phyloP scores from a whole-genome alignment of 139 green algal genomes.

The Picochlorum costavermella region DNA sequence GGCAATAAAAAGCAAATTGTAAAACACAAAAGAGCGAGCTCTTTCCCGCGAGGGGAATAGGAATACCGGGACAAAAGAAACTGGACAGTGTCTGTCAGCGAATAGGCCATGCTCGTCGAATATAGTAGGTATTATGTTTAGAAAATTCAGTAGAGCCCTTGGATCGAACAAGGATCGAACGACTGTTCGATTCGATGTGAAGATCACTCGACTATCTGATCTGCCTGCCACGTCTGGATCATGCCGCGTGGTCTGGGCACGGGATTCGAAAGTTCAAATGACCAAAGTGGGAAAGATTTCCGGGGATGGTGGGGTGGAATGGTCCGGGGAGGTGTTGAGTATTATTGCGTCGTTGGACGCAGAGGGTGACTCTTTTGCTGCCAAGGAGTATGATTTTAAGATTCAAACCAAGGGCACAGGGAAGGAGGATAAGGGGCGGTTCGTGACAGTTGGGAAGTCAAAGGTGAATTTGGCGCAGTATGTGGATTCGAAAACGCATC shows the following conservation, averaged over 20 bases:
- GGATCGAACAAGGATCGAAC: background rate
- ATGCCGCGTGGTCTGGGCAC: slow-evolving; percentile 45
- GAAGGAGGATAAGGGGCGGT: background rate
- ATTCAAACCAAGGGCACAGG: too few relatives aligned
- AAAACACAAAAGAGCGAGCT: too few relatives aligned
- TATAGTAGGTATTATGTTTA: slow-evolving; percentile 7
- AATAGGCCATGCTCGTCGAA: background rate
- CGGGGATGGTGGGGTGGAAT: slow-evolving; percentile 20
- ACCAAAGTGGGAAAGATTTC: slow-evolving; percentile 37
- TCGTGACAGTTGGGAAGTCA: slow-evolving; percentile 3
- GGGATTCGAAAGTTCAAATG: slow-evolving; percentile 52
- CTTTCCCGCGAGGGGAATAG: too few relatives aligned
- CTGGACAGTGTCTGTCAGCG: too few relatives aligned
- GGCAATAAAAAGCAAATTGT: too few relatives aligned
- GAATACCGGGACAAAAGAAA: too few relatives aligned
- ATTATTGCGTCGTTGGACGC: too few relatives aligned
- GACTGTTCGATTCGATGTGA: slow-evolving; percentile 44
- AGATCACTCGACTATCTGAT: slow-evolving; percentile 37
- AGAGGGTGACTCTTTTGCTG: slow-evolving; percentile 21
- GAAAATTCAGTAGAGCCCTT: slow-evolving; percentile 6
- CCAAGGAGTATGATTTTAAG: slow-evolving; percentile 39
- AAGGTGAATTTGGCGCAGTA: slow-evolving; percentile 7
- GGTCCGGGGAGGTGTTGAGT: too few relatives aligned
- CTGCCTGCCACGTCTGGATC: slow-evolving; percentile 33
- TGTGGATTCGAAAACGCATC: background rate